Evolutionary conservation across 805 yeast species (phyloP), one percentile per base, ranked within the genome.

Genomic region (Saccharomycopsis sp.): DNA sequence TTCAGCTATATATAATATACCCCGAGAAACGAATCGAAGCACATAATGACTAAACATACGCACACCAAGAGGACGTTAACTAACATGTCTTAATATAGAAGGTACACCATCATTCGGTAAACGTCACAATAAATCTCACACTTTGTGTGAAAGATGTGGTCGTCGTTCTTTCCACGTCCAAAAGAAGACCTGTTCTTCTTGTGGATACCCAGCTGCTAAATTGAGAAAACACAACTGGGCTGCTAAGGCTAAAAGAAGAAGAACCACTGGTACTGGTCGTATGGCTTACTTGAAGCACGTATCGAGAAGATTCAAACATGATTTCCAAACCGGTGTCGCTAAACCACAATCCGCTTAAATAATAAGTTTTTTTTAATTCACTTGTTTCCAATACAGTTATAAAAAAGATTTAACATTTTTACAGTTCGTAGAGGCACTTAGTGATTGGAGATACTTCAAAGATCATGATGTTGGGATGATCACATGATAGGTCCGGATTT

Each of bases 21-120:
- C 12, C 38, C 9, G 5, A 12, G 38, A 29, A 29, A 29, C 12
- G 38, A 29, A 29, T 29, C 38, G n/a, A n/a, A n/a, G n/a, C n/a
- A n/a, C n/a, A n/a, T n/a, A n/a, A n/a, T n/a, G n/a, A n/a, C n/a
- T n/a, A n/a, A n/a, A n/a, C n/a, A n/a, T n/a, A n/a, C n/a, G n/a
- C 50, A 17, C 8, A 50, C 24, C 14, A 50, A 12, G 9, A 34
- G 41, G 35, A n/a, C 58, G 54, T 61, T 62, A 71, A 75, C 77
- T 72, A 74, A 71, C 73, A 64, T 63, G 54, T 62, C 55, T 59
- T 64, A 60, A 63, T 65, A 68, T 72, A 84, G 96, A 93, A 91
- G 99, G 99, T 89, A 93, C 99, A 80, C 97, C 98, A 83, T 90
- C 97, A 79, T 87, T 90, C 86, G 99, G 99, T 86, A 93, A 93